A percentile compares a stretch with the other conserved stretches of the same genome.
phyloP scores from a whole-genome alignment of 1,139 yeast genomes.

The Maudiozyma humilis region DNA sequence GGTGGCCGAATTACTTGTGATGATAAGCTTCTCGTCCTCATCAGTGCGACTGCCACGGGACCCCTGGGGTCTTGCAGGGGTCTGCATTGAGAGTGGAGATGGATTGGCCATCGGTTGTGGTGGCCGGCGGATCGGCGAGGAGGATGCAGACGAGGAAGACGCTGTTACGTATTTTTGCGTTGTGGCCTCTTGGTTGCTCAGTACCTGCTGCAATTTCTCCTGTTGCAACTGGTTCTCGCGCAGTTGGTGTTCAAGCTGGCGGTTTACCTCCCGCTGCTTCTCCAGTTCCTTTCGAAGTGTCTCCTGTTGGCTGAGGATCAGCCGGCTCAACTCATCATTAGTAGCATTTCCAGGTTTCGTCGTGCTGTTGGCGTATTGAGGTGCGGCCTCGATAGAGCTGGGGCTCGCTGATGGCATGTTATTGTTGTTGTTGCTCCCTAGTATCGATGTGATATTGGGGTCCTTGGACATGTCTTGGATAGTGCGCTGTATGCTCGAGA shows the following conservation, averaged over 20 bases:
- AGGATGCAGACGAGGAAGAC: background rate
- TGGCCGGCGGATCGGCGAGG: background rate
- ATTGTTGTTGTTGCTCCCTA: background rate
- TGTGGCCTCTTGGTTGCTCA: constrained; percentile 20
- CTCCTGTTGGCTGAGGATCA: constrained; percentile 26
- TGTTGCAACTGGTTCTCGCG: constrained; percentile 24
- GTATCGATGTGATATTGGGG: constrained; percentile 3
- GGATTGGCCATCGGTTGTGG: constrained; percentile 5
- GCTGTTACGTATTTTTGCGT: constrained; percentile 11
- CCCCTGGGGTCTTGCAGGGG: constrained; percentile 4
- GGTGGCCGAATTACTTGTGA: constrained; percentile 26
- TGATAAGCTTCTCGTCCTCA: constrained; percentile 14
- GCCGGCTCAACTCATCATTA: constrained; percentile 14
- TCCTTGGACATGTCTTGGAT: constrained; percentile 7
- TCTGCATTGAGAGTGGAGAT: constrained; percentile 3
- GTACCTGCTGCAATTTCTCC: constrained; percentile 21
- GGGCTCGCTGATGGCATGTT: background rate
- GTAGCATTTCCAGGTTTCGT: background rate
- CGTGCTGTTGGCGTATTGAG: background rate
- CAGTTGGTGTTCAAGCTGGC: constrained; percentile 23
- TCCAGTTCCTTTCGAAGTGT: constrained; percentile 26
- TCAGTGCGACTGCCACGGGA: constrained; percentile 1
- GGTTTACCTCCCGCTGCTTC: constrained; percentile 27
- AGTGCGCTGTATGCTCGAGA: constrained; percentile 19
- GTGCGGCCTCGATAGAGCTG: background rate